Evolutionary conservation across 805 yeast genomes (phyloP).

Genomic region (Teunomyces tritomae): DNA sequence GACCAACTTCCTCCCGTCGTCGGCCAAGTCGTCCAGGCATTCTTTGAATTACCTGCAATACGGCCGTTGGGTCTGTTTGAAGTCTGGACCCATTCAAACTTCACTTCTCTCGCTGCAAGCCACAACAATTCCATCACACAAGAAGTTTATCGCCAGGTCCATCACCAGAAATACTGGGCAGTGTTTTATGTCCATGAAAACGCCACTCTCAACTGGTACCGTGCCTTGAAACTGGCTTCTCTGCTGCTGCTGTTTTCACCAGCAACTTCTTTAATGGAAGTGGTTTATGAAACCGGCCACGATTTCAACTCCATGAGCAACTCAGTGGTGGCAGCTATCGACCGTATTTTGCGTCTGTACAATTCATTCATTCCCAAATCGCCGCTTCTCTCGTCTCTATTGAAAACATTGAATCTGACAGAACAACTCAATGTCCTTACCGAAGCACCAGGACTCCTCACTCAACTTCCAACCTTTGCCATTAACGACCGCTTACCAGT

Average conservation of each 20-base stretch:
- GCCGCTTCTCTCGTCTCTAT: conserved; percentile 16
- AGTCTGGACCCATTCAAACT: conserved; percentile 17
- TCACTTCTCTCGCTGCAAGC: conserved; percentile 15
- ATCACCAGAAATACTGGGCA: conserved; percentile 30
- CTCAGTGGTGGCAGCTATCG: conserved; percentile 17
- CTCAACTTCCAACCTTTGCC: conserved; percentile 22
- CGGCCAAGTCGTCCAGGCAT: conserved; percentile 18
- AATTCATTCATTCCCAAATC: conserved; percentile 15
- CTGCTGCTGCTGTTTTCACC: conserved; percentile 13
- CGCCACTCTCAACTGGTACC: conserved; percentile 23
- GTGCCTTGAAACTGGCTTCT: conserved; percentile 13
- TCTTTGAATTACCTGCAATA: conserved; percentile 21
- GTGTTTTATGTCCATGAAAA: conserved; percentile 29
- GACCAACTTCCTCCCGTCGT: conserved; percentile 22
- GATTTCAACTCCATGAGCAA: conserved; percentile 30
- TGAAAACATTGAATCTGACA: conserved; percentile 9
- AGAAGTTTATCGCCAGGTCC: conserved; percentile 28
- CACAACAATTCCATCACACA: conserved; percentile 22
- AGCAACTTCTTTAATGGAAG: conserved; percentile 19
- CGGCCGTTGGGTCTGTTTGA: conserved; percentile 22
- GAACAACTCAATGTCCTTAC: conserved; percentile 9
- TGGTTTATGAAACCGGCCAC: conserved; percentile 31
- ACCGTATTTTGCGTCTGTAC: conserved; percentile 14
- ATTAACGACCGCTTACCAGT: conserved; percentile 26
- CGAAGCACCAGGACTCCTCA: conserved; percentile 22